phyloP scores from a whole-genome alignment of 2,329 filamentous ascomycete genomes.

The Ascochyta viciae-villosae region DNA sequence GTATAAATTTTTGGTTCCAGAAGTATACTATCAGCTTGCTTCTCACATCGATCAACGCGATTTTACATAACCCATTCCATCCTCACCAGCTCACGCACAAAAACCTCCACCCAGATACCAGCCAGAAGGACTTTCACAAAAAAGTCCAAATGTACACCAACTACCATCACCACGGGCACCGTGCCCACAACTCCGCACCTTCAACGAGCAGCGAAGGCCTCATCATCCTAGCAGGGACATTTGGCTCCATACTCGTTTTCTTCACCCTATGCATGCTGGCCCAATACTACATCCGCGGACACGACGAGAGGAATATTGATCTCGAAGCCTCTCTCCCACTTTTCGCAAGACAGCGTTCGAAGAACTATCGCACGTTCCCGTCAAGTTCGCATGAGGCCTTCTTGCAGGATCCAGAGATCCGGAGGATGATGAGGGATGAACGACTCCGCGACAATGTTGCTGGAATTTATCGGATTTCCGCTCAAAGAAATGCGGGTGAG shows the following conservation, averaged over 20 bases:
- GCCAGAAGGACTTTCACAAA: not conserved
- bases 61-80: not conserved
- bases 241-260: not conserved
- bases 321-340: not conserved
- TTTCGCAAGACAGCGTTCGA: not conserved
- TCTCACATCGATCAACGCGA: not conserved
- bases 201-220: not conserved
- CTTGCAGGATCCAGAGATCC: not conserved
- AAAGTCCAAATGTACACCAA: not conserved
- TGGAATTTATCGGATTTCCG: constrained; percentile 1
- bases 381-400: not conserved
- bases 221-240: not conserved
- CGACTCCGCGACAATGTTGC: not conserved
- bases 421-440: not conserved
- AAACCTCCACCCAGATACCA: not conserved
- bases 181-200: not conserved
- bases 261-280: not conserved
- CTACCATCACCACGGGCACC: not conserved
- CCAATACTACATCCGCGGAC: not conserved
- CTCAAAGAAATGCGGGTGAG: not conserved
- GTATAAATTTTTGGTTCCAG: not conserved
- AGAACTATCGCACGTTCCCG: not conserved
- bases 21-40: not conserved
- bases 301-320: not conserved
- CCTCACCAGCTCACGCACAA: not conserved